Base-by-base conservation (phyloP, 2,329 filamentous ascomycete genomes). In the Aspergillus alliaceus region DNA sequence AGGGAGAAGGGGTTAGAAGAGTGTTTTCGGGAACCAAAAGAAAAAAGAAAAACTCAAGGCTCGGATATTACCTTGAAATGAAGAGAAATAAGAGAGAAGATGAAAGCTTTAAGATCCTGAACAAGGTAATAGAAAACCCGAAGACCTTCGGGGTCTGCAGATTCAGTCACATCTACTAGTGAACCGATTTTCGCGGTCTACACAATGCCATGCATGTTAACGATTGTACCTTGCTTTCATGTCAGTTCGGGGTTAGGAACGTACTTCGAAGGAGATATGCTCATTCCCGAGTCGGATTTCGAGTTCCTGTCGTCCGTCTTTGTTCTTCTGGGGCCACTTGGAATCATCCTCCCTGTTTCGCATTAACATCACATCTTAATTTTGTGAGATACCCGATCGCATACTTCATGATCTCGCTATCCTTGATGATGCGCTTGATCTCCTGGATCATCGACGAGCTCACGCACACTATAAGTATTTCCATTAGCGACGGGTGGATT, bases 261-360 rank as follows among this genome's bases (percentile, higher is more conserved):
- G 40, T 75, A 93, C 93, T 88, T 99, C 95, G 65, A 99, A 99
- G 1, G 92, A 96, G 66, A 99, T 98, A 75, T 98, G 93, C 63
- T 99, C 95, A 69, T 90, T 95, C 40, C 93, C 95, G 55, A 99
- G 75, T 49, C 93, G 85, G 58, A 99, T 97, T 76, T 99, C 95
- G 48, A 99, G 82, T 78, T 99, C 95, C 74, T 99, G 95, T 62
- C 93, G 86, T 34, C 95, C 95, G 69, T 99, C 95, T 79, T 98
- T 98, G 80, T 99, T 99, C 85, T 98, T 99, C 76, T 96, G 91
- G 0, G 95, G 95, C 95, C 95, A 99, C 75, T 97, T 97, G 25
- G 88, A 90, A 75, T 99, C 95, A 72, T 99, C 95, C 86, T 99
- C 95, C 80, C 91, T 96, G 65, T 60, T 35, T 18, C 32, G 27